Base-by-base conservation (phyloP, 345 rosid species). In the Ailanthus altissimus region DNA sequence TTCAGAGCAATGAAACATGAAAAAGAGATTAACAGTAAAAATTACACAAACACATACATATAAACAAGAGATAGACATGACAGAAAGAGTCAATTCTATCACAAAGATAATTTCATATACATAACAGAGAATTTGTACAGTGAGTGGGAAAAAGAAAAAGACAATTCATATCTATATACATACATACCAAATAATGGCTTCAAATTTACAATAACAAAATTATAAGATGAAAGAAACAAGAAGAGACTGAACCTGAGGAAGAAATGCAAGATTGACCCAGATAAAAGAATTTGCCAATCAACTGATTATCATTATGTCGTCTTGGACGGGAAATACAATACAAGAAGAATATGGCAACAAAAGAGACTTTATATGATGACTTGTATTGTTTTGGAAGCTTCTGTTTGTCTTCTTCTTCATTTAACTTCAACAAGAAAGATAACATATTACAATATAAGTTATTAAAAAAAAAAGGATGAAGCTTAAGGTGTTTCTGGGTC, bases 211-310 rank as follows among this genome's bases (percentile, higher is more conserved):
- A 65, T 0, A 67, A 43, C 11, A 70, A 42, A 53, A 64, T 42
- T 28, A 18, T 23, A 8, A 59, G 57, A n/a, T 10, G 14, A 6
- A 42, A 75, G 69, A 78, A 81, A 78, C 2, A 51, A 43, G 75
- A 12, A 72, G 78, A 75, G 77, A 78, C 42, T 26, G 72, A 82
- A 77, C 78, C 72, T 74, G 81, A 60, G 43, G 66, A 67, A 32
- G 28, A 58, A 36, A 56, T 14, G 63, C 23, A 70, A 67, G 76
- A 45, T 74, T 66, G 79, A 60, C 78, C 54, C 49, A 51, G 67
- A 67, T 32, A 16, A 42, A n/a, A 28, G 64, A n/a, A 50, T 65
- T 57, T 32, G 9, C 43, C 42, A 64, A 36, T 51, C 67, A 25
- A 67, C 23, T 21, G 43, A 72, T 42, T 7, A 54, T n/a, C n/a